phyloP scores from a whole-genome alignment of 441 rosid genomes.

The Biscutella laevigata region DNA sequence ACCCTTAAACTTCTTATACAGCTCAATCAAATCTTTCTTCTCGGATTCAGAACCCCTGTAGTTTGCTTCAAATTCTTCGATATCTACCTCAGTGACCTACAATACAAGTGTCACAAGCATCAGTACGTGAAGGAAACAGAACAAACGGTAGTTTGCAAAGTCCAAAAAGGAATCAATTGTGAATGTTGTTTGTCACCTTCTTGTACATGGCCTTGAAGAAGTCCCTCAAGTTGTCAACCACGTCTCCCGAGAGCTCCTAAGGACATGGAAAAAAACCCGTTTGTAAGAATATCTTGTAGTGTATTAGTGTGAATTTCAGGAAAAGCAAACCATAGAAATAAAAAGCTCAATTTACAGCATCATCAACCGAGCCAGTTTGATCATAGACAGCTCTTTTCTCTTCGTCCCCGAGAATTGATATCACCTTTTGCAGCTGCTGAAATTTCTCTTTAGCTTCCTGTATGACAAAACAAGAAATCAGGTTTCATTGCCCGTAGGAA shows the following conservation, averaged over 20 bases:
- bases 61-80: conserved; percentile 79
- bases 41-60: conserved; percentile 90
- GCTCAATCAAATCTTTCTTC: conserved; percentile 73
- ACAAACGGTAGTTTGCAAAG: not conserved
- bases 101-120: not conserved
- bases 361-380: conserved; percentile 85
- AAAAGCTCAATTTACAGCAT: conserved; percentile 58
- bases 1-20: conserved; percentile 56
- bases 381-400: conserved; percentile 80
- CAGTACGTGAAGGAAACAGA: not conserved
- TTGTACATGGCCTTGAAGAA: conserved; percentile 66
- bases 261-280: not conserved
- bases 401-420: conserved; percentile 79
- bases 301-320: not conserved
- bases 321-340: no score
- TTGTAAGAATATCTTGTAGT: not conserved
- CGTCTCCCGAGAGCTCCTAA: conserved; percentile 81
- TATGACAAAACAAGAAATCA: not conserved
- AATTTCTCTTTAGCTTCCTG: conserved; percentile 93
- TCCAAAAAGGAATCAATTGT: not conserved
- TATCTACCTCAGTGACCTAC: conserved; percentile 80
- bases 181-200: conserved; percentile 32
- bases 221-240: conserved; percentile 55
- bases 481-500: not conserved
- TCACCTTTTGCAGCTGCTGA: conserved; percentile 90